Base-by-base conservation (phyloP, 2,329 filamentous ascomycete genomes). In the Mollisiaceae sp. region DNA sequence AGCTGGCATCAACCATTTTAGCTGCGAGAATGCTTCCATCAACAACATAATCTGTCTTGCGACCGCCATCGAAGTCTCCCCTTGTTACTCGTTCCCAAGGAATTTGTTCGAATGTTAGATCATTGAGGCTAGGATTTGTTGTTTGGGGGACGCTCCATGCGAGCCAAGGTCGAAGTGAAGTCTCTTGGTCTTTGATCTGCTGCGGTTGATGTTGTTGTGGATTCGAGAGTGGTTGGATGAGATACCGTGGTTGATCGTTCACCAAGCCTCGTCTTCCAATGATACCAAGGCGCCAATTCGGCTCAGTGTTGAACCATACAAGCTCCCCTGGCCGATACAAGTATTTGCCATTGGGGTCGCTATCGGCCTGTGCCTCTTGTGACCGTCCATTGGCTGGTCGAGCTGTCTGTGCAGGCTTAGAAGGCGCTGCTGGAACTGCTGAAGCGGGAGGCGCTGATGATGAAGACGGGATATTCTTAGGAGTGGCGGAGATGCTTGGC, bases 11-110 rank as follows among this genome's bases (percentile, higher is more conserved):
- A 39, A 87, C 80, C 38, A 78, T 77, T 71, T 86, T 85, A 15
- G 85, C 84, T 18, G 84, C 83, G 38, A 86, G 78, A 66, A 87
- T 86, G 58, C 83, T 86, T 12, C 80, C 85, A 72, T 87, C 85
- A 9, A 87, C 83, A 66, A 85, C 81, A 24, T 80, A 75, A 62
- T 85, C 81, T 15, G 81, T 81, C n/a, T 70, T 67, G 27, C 67
- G 65, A 1, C 84, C 83, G 61, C 77, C 57, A 60, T 73, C 72
- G 45, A 69, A 83, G 11, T 79, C 77, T 8, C 79, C 79, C 38
- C 73, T 73, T 3, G 79, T 60, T 41, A 82, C 73, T 14, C 76
- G 79, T 41, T 79, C 75, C 84, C 85, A 87, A 9, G 85, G 81
- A 4, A 84, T 79, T 59, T 78, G 78, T 20, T 83, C 81, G 70